Evolutionary conservation across 495 filamentous ascomycete genomes (phyloP), one percentile per base, ranked within the genome.

Genomic region (Trichocladium uniseriatum): DNA sequence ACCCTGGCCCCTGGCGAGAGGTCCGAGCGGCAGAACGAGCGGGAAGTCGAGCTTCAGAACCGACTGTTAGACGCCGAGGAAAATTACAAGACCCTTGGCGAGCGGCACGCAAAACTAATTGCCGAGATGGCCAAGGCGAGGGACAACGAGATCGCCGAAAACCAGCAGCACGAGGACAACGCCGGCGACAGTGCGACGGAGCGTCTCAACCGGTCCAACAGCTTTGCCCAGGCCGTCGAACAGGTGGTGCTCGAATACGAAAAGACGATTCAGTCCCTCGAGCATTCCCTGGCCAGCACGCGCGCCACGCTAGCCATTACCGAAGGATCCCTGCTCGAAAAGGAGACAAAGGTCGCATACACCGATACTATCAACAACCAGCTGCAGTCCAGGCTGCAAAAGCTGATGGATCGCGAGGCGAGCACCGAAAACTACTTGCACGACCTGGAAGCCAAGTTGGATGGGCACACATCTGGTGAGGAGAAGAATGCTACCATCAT

Each of bases 241-340:
- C 84, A 92, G 61, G 87, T 99, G 35, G 87, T 99, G 14, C 69
- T 97, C 15, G 92, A 99, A 61, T 99, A 99, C 63, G 92, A 99
- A 58, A 96, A 94, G 77, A 99, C 92, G 0, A 97, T 99, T 51
- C 88, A 96, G 62, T 84, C 77, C 55, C 78, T 99, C 21, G 94
- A 99, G 69, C 79, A 87, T 35, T 94, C 89, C 0, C 79, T 99
- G 13, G 89, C 94, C 1, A 92, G 81, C 59, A 97, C 94, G 7
- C 79, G 94, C 38, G 74, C 84, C 38, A 87, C 87, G 10, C 73
- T 99, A 28, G 82, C 94, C 13, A 81, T 67, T 56, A 88, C 82
- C 0, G 92, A 99, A 63, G 89, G 87, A 51, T 82, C 70, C 21
- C 71, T 99, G 20, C 71, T 96, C 4, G 92, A 99, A 63, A 94